These are phyloP conservation scores for Lasiosphaeria miniovina DNA, from an alignment of 495 filamentous ascomycete genomes.

Conservation along the genomic window DNA sequence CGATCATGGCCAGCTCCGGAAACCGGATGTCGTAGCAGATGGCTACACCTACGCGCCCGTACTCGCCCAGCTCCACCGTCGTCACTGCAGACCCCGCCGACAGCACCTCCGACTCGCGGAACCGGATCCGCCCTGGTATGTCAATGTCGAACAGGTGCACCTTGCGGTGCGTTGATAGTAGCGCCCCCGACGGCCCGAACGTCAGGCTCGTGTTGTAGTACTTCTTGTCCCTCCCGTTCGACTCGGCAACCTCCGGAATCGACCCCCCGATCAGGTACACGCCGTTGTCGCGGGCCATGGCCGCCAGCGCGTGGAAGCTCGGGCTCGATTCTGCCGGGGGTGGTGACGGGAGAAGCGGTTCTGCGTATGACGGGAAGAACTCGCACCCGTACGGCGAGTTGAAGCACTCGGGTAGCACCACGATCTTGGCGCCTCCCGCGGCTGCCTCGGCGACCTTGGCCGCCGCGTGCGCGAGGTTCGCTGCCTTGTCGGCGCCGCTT, in stretches of 20 bases:
- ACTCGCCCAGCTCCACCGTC: conserved; percentile 77
- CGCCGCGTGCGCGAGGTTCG: conserved; percentile 79
- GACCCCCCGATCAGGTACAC: conserved; percentile 86
- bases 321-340: conserved; percentile 68
- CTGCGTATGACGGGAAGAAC: conserved; percentile 89
- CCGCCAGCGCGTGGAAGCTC: conserved; percentile 78
- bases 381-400: conserved; percentile 94
- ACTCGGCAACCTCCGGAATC: conserved; percentile 71
- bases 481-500: conserved; percentile 73
- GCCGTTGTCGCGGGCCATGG: conserved; percentile 70
- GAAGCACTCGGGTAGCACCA: conserved; percentile 85
- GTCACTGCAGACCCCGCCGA: conserved; percentile 78
- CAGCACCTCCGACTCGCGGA: conserved; percentile 86
- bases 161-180: conserved; percentile 89
- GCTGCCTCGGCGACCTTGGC: conserved; percentile 81
- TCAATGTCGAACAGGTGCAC: conserved; percentile 99
- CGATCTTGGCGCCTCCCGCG: conserved; percentile 66
- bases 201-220: conserved; percentile 90
- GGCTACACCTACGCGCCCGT: conserved; percentile 77
- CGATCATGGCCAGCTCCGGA: conserved; percentile 89
- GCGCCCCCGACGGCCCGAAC: conserved; percentile 69
- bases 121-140: conserved; percentile 90
- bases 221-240: conserved; percentile 39
- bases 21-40: conserved; percentile 99
- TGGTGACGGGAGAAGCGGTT: conserved; percentile 76